These are phyloP conservation scores for Angomonas deanei DNA, from an alignment of 208 protist species.

Conservation along the genomic window DNA sequence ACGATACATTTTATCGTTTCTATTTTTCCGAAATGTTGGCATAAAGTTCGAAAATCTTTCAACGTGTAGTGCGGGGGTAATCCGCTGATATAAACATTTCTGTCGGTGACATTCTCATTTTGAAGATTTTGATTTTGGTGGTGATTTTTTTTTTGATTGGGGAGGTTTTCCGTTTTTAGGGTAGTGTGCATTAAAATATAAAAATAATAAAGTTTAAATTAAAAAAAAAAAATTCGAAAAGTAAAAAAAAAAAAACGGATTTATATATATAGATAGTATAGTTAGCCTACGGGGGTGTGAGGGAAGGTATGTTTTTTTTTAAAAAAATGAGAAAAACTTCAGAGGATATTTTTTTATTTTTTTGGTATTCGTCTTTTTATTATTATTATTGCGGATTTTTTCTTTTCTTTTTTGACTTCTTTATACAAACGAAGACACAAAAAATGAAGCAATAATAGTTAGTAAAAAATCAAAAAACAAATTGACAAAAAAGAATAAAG, in stretches of 20 bases:
- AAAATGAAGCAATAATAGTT: not conserved
- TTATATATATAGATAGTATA: too few species aligned
- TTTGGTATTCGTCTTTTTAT: too few species aligned
- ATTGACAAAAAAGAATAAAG: not conserved
- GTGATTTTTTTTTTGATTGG: not conserved
- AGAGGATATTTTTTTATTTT: too few species aligned
- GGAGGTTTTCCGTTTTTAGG: too few species aligned
- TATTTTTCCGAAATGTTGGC: constrained; percentile 53
- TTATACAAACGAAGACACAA: not conserved
- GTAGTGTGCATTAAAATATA: too few species aligned
- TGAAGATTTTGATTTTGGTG: not conserved
- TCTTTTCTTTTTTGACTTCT: too few species aligned
- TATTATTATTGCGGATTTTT: too few species aligned
- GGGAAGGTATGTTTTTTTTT: too few species aligned
- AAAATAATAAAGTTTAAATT: not conserved
- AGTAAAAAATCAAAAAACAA: not conserved
- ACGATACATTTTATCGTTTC: too few species aligned
- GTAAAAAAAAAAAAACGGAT: not conserved
- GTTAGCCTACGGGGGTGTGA: too few species aligned
- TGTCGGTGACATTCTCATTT: not conserved
- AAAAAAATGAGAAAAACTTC: too few species aligned
- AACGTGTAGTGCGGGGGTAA: constrained; percentile 38
- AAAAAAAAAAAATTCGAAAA: not conserved
- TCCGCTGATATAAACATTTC: constrained; percentile 77
- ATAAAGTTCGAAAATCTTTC: constrained; percentile 54